A percentile compares a stretch with the other conserved stretches of the same genome.
These are phyloP conservation scores for Yamadazyma ubonensis DNA, from an alignment of 805 yeast genomes.

Conservation along the genomic window DNA sequence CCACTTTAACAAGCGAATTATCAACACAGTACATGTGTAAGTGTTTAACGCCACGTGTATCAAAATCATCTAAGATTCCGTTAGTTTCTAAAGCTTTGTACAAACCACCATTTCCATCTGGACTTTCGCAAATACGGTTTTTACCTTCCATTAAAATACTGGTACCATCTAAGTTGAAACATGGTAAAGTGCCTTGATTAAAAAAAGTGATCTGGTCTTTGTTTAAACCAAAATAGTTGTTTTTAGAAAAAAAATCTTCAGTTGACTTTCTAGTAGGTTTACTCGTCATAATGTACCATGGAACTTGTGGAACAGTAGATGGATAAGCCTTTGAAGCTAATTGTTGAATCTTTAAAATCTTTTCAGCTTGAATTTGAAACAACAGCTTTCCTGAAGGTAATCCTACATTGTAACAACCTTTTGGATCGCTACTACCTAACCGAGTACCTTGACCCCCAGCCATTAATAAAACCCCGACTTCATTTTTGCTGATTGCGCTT, in stretches of 20 bases:
- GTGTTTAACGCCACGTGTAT: slow-evolving; percentile 70
- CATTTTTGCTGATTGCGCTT: slow-evolving; percentile 61
- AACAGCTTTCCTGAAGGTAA: slow-evolving; percentile 81
- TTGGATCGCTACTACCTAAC: slow-evolving; percentile 84
- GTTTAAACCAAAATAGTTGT: slow-evolving; percentile 71
- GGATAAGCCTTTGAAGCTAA: slow-evolving; percentile 42
- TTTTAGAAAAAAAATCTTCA: slow-evolving; percentile 60
- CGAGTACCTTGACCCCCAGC: slow-evolving; percentile 99
- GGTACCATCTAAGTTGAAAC: slow-evolving; percentile 68
- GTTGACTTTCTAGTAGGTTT: slow-evolving; percentile 79
- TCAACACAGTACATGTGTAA: slow-evolving; percentile 97
- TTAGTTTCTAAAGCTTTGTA: slow-evolving; percentile 76
- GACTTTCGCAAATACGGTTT: slow-evolving; percentile 69
- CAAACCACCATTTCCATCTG: slow-evolving; percentile 98
- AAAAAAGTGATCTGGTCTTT: slow-evolving; percentile 67
- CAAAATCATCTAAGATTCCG: slow-evolving; percentile 67
- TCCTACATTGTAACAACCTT: slow-evolving; percentile 89
- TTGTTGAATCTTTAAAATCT: slow-evolving; percentile 61
- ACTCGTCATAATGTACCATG: slow-evolving; percentile 95
- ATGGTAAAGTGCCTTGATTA: slow-evolving; percentile 95
- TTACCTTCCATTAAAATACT: slow-evolving; percentile 63
- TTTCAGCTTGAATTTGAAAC: slow-evolving; percentile 92
- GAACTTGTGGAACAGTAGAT: slow-evolving; percentile 40
- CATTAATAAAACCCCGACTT: slow-evolving; percentile 87
- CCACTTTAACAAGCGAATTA: slow-evolving; percentile 85